Conservation (phyloP, 345 rosid genomes). For the Laguncularia racemosa region DNA sequence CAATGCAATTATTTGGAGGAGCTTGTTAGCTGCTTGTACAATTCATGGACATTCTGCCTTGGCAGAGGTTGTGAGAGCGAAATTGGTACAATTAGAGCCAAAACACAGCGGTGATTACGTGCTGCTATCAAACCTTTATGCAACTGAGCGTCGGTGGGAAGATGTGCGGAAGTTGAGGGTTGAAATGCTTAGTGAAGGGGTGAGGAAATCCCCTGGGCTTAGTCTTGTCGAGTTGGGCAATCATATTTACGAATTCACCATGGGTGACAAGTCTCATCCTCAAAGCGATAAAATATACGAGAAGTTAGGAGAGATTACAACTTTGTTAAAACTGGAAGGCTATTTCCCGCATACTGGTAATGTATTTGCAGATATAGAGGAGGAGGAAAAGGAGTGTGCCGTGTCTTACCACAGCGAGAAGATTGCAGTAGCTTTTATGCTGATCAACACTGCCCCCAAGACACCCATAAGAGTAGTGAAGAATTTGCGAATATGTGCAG, state of each 20-base stretch:
- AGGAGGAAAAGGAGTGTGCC: conserved; percentile 73
- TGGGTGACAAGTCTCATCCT: conserved; percentile 59
- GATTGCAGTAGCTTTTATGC: conserved; percentile 78
- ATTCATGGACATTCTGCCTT: conserved; percentile 48
- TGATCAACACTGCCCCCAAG: conserved; percentile 42
- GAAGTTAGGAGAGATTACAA: conserved; percentile 51
- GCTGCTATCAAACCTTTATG: conserved; percentile 76
- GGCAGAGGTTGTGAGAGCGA: conserved; percentile 52
- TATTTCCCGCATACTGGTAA: conserved; percentile 47
- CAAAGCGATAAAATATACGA: conserved; percentile 41
- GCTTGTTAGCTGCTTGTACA: conserved; percentile 61
- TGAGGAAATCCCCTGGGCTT: conserved; percentile 61
- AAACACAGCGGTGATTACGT: conserved; percentile 75
- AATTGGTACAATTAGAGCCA: conserved; percentile 53
- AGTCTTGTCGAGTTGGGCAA: conserved; percentile 78
- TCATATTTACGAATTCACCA: conserved; percentile 52
- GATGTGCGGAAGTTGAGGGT: conserved; percentile 61
- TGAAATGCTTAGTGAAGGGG: conserved; percentile 49
- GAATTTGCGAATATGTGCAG: conserved; percentile 78
- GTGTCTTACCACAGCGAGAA: conserved; percentile 78
- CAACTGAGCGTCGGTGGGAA: conserved; percentile 64
- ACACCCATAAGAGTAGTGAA: conserved; percentile 55
- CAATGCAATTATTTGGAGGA: conserved; percentile 79
- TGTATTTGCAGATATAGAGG: conserved; percentile 66
- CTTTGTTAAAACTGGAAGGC: conserved; percentile 49